These are phyloP conservation scores for Psophocarpus tetragonolobus DNA, from an alignment of 306 rosid species.

Conservation along the genomic window DNA sequence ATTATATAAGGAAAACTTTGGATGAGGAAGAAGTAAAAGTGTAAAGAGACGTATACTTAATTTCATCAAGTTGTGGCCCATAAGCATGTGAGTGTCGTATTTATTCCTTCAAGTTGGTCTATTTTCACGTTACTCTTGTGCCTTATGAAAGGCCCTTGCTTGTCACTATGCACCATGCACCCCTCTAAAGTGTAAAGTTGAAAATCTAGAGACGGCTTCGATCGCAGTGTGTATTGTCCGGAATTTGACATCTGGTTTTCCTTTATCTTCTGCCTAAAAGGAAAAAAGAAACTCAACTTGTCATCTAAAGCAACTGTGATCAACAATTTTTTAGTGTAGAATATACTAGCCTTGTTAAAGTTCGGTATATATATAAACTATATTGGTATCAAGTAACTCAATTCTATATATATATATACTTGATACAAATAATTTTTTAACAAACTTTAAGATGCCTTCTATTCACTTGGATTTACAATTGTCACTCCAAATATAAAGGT, in stretches of 20 bases:
- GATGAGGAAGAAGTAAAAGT: slow-evolving; percentile 1
- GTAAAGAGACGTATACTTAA: neutral
- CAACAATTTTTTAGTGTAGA: too few species aligned
- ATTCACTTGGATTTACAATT: too few species aligned
- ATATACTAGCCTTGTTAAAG: too few species aligned
- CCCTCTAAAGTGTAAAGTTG: slow-evolving; percentile 6
- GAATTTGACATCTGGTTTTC: too few species aligned
- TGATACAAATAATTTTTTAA: too few species aligned
- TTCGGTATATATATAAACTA: too few species aligned
- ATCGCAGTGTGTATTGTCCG: too few species aligned
- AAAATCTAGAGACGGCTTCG: slow-evolving; percentile 19
- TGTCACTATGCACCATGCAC: neutral
- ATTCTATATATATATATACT: too few species aligned
- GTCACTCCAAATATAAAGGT: too few species aligned
- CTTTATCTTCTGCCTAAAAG: neutral
- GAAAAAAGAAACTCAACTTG: neutral
- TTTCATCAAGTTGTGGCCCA: slow-evolving; percentile 23
- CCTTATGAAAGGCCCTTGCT: slow-evolving; percentile 21
- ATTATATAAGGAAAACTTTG: neutral
- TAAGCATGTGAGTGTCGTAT: slow-evolving; percentile 30
- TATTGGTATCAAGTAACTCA: too few species aligned
- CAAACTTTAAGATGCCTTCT: too few species aligned
- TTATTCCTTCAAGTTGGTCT: slow-evolving; percentile 21
- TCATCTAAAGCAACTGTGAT: neutral
- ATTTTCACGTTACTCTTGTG: slow-evolving; percentile 38